Conservation (phyloP, 768 basidiomycete genomes). For the Ephemerocybe angulata region DNA sequence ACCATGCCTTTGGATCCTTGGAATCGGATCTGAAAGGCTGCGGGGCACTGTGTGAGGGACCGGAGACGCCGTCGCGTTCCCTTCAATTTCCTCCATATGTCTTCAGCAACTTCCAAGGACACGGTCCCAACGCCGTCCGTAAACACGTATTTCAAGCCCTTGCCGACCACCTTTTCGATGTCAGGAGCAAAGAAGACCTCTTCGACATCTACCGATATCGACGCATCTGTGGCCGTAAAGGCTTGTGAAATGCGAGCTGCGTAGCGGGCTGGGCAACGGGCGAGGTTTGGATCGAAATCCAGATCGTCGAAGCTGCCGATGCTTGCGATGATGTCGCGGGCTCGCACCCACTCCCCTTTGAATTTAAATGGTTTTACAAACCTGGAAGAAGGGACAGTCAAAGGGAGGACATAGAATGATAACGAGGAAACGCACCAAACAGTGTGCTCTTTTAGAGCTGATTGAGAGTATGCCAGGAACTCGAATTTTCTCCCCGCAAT, state of each 20-base stretch:
- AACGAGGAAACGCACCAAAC: constrained; percentile 40
- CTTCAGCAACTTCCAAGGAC: constrained; percentile 49
- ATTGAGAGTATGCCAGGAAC: constrained; percentile 72
- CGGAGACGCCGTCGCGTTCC: constrained; percentile 33
- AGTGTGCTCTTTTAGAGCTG: constrained; percentile 64
- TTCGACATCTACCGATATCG: constrained; percentile 39
- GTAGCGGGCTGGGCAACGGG: constrained; percentile 64
- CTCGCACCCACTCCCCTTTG: constrained; percentile 28
- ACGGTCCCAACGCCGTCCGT: constrained; percentile 73
- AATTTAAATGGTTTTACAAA: constrained; percentile 58
- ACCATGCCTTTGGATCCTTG: constrained; percentile 64
- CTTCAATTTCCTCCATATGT: constrained; percentile 43
- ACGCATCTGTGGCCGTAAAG: constrained; percentile 68
- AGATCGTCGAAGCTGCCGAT: constrained; percentile 54
- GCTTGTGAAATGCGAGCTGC: constrained; percentile 71
- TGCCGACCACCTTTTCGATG: constrained; percentile 22
- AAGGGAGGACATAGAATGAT: background rate
- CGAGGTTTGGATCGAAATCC: constrained; percentile 41
- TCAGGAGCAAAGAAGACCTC: constrained; percentile 45
- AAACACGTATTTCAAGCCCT: constrained; percentile 41
- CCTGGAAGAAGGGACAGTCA: constrained; percentile 32
- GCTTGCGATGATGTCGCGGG: constrained; percentile 47
- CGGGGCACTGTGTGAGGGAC: constrained; percentile 33
- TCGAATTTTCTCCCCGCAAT: constrained; percentile 54
- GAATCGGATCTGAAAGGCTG: constrained; percentile 59